Percentiles rank a stretch among this genome's conserved stretches.
Evolutionary conservation across 176 grass and related monocot genomes (phyloP).

Genomic region (Oryza australiensis): DNA sequence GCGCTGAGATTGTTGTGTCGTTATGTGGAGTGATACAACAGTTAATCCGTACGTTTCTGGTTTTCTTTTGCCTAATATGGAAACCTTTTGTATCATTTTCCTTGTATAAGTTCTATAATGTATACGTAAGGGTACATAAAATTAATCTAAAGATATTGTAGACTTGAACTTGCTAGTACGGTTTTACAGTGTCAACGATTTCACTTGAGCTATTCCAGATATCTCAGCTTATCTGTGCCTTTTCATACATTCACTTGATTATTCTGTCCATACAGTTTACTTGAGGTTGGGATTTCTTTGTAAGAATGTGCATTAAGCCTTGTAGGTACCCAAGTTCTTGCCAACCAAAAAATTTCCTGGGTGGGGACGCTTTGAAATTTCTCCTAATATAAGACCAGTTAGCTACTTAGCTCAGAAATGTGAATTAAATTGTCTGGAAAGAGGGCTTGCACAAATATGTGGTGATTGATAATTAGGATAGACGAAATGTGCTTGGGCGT

Average conservation of each 20-base stretch:
- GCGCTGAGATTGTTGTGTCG: neutral
- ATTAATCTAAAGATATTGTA: neutral
- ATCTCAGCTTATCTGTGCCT: neutral
- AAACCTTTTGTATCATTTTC: neutral
- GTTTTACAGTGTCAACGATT: neutral
- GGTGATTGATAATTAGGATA: neutral
- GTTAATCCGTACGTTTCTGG: neutral
- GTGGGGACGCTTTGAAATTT: neutral
- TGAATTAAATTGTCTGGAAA: neutral
- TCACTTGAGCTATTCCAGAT: neutral
- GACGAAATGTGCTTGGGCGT: neutral
- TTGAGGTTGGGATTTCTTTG: neutral
- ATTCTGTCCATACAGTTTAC: neutral
- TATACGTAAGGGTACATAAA: no score
- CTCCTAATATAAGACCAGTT: neutral
- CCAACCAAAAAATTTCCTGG: neutral
- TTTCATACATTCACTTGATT: neutral
- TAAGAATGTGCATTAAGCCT: neutral
- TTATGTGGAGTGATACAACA: neutral
- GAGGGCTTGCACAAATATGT: neutral
- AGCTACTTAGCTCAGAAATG: neutral
- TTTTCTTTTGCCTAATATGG: neutral
- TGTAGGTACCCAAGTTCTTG: neutral
- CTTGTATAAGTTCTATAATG: neutral
- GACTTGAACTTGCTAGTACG: neutral